Percentiles rank a stretch among this genome's conserved stretches.
Evolutionary conservation across 2,329 filamentous ascomycete species (phyloP).

Genomic region (Ascocoryne sarcoides): DNA sequence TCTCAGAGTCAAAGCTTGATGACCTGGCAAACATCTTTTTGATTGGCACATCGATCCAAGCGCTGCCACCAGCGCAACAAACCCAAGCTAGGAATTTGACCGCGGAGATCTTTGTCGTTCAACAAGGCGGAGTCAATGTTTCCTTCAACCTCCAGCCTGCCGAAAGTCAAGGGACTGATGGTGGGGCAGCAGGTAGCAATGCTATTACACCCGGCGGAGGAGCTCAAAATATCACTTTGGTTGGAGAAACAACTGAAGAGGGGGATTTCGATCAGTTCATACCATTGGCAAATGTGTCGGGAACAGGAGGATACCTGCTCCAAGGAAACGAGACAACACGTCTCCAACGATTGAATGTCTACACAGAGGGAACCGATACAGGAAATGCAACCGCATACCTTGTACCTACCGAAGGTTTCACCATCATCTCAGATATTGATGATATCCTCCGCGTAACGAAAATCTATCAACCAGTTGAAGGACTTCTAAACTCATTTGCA

Average conservation of each 20-base stretch:
- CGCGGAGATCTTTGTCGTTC: constrained; percentile 64
- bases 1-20: constrained; percentile 54
- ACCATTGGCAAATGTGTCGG: constrained; percentile 48
- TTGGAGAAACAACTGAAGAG: constrained; percentile 54
- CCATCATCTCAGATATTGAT: constrained; percentile 69
- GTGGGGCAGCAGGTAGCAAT: constrained; percentile 39
- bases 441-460: constrained; percentile 75
- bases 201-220: constrained; percentile 47
- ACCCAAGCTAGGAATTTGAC: constrained; percentile 67
- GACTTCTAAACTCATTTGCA: constrained; percentile 69
- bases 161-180: constrained; percentile 42
- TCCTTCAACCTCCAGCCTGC: constrained; percentile 54
- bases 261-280: constrained; percentile 71
- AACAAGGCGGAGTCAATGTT: constrained; percentile 57
- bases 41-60: constrained; percentile 51
- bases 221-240: constrained; percentile 52
- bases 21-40: constrained; percentile 63
- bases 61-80: constrained; percentile 50
- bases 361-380: constrained; percentile 52
- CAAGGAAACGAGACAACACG: constrained; percentile 55
- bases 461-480: constrained; percentile 68
- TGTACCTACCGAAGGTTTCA: constrained; percentile 60
- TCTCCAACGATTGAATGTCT: constrained; percentile 61
- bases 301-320: constrained; percentile 41
- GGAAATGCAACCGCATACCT: constrained; percentile 73